These are phyloP conservation scores for Penicillium digitatum DNA, from an alignment of 2,329 filamentous ascomycete genomes.

Conservation along the genomic window DNA sequence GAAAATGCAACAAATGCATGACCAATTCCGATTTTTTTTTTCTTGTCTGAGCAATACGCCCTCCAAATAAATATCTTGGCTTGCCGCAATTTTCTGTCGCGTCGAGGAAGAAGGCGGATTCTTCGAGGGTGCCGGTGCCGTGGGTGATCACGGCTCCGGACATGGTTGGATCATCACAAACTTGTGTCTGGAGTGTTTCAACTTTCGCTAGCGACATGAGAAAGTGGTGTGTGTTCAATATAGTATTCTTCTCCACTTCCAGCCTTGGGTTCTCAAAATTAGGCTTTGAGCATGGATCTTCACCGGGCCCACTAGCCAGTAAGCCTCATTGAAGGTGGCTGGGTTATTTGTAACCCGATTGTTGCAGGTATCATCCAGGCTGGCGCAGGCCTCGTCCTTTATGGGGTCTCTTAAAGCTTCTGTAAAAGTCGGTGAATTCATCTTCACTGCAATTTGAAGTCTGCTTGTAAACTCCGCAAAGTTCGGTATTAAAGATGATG, in stretches of 20 bases:
- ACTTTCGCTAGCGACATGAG: no score
- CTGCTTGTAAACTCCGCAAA: background rate
- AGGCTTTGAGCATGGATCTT: background rate
- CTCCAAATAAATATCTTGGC: conserved; percentile 36
- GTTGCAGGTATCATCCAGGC: background rate
- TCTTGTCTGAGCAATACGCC: background rate
- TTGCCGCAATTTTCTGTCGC: conserved; percentile 55
- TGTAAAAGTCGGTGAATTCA: background rate
- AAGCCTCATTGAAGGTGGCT: background rate
- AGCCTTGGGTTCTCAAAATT: background rate
- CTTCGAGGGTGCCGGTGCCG: conserved; percentile 63
- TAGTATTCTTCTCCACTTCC: background rate
- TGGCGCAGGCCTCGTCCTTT: background rate
- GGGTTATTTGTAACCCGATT: background rate
- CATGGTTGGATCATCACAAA: conserved; percentile 11
- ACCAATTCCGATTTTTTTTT: background rate
- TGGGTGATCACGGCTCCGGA: conserved; percentile 49
- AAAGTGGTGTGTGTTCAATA: background rate
- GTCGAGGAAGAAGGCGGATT: conserved; percentile 61
- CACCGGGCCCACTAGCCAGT: background rate
- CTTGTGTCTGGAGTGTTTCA: conserved; percentile 8
- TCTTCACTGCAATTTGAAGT: background rate
- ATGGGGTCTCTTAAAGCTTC: background rate
- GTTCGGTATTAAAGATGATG: background rate
- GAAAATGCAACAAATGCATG: background rate